Conservation (phyloP, 1,284 basidiomycete genomes). For the Fomitopsis schrenkii region DNA sequence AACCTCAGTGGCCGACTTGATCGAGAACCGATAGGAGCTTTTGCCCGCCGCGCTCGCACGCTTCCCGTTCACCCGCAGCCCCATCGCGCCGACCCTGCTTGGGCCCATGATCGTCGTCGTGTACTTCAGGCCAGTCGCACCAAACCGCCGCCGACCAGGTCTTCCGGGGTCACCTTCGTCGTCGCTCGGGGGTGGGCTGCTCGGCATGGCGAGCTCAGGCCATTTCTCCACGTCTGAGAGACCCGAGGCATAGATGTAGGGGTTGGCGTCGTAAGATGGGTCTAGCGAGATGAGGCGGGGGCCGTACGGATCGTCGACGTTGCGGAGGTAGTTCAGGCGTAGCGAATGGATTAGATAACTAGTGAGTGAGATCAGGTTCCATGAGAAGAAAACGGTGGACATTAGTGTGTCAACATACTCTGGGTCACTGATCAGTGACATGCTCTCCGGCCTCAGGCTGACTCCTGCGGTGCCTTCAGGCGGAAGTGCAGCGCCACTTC, state of each 20-base stretch:
- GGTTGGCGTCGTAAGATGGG: conserved; percentile 68
- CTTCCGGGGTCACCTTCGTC: conserved; percentile 46
- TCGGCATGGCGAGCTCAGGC: conserved; percentile 74
- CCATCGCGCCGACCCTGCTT: conserved; percentile 27
- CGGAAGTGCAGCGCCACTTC: too few species aligned
- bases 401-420: conserved; percentile 33
- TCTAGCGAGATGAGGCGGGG: conserved; percentile 76
- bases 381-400: not conserved
- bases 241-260: conserved; percentile 76
- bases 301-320: conserved; percentile 82
- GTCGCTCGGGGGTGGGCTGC: conserved; percentile 66
- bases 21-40: conserved; percentile 37
- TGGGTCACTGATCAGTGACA: conserved; percentile 66
- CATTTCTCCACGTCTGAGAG: conserved; percentile 76
- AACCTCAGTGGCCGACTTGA: conserved; percentile 15
- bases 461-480: too few species aligned
- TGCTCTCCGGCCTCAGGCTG: conserved; percentile 16
- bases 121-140: conserved; percentile 67
- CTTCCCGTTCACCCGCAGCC: conserved; percentile 30
- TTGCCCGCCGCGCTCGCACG: conserved; percentile 30
- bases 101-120: conserved; percentile 77
- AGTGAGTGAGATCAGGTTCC: not conserved
- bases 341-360: conserved; percentile 87
- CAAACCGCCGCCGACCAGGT: conserved; percentile 22
- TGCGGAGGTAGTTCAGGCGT: conserved; percentile 82